These are phyloP conservation scores for Avena insularis DNA, from an alignment of 176 grass and related monocot genomes.

Conservation along the genomic window DNA sequence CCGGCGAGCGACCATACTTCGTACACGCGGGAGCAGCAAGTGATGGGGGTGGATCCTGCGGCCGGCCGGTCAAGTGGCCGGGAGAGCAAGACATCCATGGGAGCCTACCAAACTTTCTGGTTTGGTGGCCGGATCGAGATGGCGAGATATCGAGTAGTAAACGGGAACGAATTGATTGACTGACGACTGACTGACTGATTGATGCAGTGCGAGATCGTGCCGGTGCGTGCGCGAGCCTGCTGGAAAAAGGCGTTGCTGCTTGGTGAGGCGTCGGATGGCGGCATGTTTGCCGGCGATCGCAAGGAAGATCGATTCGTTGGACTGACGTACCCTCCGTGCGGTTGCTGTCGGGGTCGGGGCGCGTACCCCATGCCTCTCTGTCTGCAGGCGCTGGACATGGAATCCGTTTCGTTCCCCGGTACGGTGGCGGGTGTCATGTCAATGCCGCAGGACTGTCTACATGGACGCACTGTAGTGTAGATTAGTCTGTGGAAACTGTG, in stretches of 20 bases:
- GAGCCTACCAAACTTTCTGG: constrained; percentile 9
- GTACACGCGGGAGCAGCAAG: not conserved
- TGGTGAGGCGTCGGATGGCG: constrained; percentile 43
- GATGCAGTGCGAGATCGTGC: constrained; percentile 19
- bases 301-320: constrained; percentile 15
- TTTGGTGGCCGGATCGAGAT: not conserved
- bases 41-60: not conserved
- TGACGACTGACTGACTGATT: not conserved
- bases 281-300: constrained; percentile 37
- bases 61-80: no score
- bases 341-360: not conserved
- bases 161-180: not conserved
- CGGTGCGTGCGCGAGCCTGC: not conserved
- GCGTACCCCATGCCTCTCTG: not conserved
- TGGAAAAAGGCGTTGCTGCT: not conserved
- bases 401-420: not conserved
- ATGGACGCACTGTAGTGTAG: not conserved
- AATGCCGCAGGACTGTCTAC: not conserved
- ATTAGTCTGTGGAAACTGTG: not conserved
- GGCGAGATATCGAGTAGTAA: not conserved
- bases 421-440: not conserved
- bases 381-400: not conserved
- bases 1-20: not conserved
- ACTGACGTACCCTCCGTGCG: not conserved
- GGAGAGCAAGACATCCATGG: no score